Conservation (phyloP, 331 rosid genomes). For the Arachis monticola region DNA sequence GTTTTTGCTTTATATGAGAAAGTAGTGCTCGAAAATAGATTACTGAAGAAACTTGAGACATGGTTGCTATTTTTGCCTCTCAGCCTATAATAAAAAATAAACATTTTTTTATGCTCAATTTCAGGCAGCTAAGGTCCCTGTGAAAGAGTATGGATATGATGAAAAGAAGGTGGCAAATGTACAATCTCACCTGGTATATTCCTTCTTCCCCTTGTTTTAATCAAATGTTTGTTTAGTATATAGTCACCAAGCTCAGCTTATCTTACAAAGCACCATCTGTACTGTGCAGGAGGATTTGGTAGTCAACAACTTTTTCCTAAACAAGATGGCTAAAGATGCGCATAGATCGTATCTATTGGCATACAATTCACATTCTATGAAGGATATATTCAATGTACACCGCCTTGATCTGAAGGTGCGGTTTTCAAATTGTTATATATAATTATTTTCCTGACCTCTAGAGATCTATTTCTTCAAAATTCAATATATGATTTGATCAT, state of each 20-base stretch:
- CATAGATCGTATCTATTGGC: constrained; percentile 83
- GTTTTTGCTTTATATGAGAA: constrained; percentile 25
- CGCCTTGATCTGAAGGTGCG: constrained; percentile 86
- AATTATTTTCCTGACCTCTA: no score
- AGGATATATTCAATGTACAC: constrained; percentile 87
- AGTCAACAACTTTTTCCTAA: constrained; percentile 62
- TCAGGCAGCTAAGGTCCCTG: constrained; percentile 93
- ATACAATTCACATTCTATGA: constrained; percentile 90
- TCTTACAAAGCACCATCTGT: constrained; percentile 27
- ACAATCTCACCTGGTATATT: constrained; percentile 80
- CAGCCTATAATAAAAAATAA: no score
- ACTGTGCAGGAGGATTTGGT: constrained; percentile 84
- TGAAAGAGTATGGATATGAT: constrained; percentile 77
- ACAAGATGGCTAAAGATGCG: constrained; percentile 90
- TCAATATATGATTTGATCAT: not conserved
- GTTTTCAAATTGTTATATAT: not conserved
- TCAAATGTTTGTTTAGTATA: constrained; percentile 19
- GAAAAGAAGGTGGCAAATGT: constrained; percentile 84
- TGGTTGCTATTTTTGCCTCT: no score
- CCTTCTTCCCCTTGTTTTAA: constrained; percentile 22
- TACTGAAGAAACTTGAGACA: not conserved
- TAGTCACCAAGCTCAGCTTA: constrained; percentile 14
- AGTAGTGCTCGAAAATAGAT: constrained; percentile 3
- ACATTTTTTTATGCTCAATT: constrained; percentile 27
- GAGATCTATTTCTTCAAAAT: not conserved